A percentile compares a stretch with the other conserved stretches of the same genome.
Evolutionary conservation across 305 asterid species (phyloP).

Genomic region (Lippia alba): DNA sequence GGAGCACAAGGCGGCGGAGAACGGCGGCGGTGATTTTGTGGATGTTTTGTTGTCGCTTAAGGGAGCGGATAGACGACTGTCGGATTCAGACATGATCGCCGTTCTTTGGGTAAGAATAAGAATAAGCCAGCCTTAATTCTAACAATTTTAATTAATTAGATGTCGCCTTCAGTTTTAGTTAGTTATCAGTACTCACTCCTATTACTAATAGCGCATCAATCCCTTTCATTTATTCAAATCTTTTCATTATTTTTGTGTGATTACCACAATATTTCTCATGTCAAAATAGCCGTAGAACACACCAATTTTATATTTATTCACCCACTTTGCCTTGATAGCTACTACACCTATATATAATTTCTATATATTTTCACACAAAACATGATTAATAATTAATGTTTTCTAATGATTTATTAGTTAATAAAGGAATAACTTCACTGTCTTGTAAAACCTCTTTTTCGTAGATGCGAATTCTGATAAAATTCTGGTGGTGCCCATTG

Average conservation of each 20-base stretch:
- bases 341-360: too few species aligned
- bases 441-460: too few species aligned
- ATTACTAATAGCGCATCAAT: conserved; percentile 23
- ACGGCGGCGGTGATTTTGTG: conserved; percentile 49
- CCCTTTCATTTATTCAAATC: conserved; percentile 38
- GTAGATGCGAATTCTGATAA: too few species aligned
- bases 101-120: conserved; percentile 74
- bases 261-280: conserved; percentile 6
- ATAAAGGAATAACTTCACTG: too few species aligned
- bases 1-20: conserved; percentile 42
- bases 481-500: conserved; percentile 13
- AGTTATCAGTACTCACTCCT: background rate
- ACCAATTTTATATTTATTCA: too few species aligned
- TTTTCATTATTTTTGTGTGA: conserved; percentile 17
- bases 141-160: background rate
- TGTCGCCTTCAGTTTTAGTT: conserved; percentile 12
- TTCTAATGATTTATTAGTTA: too few species aligned
- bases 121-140: background rate
- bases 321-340: too few species aligned
- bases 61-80: conserved; percentile 51
- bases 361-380: too few species aligned
- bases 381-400: too few species aligned
- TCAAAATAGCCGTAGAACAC: conserved; percentile 3
- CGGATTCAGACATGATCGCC: conserved; percentile 81
- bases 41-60: conserved; percentile 67